Conservation (phyloP, 805 yeast species). For the Spathaspora girioi region DNA sequence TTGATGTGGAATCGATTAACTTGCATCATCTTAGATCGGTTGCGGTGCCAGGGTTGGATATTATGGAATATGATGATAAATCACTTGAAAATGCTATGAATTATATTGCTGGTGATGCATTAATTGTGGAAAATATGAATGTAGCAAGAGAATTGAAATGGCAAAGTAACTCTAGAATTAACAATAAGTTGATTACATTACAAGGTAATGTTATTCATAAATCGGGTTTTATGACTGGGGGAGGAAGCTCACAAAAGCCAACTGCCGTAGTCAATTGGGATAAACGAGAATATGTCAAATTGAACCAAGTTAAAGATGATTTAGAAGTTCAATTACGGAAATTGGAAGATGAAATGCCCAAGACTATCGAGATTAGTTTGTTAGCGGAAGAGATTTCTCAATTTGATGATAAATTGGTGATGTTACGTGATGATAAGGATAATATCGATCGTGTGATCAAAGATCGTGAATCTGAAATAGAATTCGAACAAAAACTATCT, state of each 20-base stretch:
- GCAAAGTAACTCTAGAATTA: constrained; percentile 31
- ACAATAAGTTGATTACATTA: constrained; percentile 69
- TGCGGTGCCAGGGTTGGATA: constrained; percentile 67
- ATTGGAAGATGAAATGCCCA: constrained; percentile 46
- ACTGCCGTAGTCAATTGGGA: constrained; percentile 57
- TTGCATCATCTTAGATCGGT: constrained; percentile 52
- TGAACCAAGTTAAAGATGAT: constrained; percentile 50
- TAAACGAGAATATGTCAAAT: constrained; percentile 56
- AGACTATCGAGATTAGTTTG: constrained; percentile 52
- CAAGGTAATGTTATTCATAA: constrained; percentile 84
- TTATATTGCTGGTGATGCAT: constrained; percentile 73
- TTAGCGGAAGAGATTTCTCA: constrained; percentile 46
- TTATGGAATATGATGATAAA: constrained; percentile 62
- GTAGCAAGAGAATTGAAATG: constrained; percentile 73
- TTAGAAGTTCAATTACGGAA: constrained; percentile 49
- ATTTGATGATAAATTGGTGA: constrained; percentile 39
- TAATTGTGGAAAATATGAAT: constrained; percentile 69
- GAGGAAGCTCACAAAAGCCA: constrained; percentile 36
- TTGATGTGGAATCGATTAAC: constrained; percentile 50
- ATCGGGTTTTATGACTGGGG: constrained; percentile 93
- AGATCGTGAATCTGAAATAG: constrained; percentile 48
- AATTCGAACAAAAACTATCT: constrained; percentile 37
- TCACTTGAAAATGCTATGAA: constrained; percentile 72
- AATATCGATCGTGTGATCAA: constrained; percentile 42
- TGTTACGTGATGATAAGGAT: constrained; percentile 41